Evolutionary conservation across 2,329 filamentous ascomycete species (phyloP).

Genomic region (Lizonia empirigonia): DNA sequence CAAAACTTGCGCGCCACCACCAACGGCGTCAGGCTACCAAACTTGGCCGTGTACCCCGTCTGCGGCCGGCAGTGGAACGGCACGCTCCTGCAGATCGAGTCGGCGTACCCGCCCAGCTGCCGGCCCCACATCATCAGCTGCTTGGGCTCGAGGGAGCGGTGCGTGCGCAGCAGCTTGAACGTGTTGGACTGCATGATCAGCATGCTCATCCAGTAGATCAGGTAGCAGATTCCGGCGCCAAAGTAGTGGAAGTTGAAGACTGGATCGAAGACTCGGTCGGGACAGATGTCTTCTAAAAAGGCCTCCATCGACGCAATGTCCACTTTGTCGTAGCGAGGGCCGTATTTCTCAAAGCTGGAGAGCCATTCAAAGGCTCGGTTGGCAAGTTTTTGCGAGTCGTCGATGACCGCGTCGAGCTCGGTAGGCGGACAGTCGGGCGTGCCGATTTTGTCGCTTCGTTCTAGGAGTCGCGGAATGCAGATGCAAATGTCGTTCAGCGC

Average conservation of each 20-base stretch:
- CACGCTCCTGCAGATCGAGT: slow-evolving; percentile 41
- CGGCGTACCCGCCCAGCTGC: slow-evolving; percentile 39
- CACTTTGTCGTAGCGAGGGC: slow-evolving; percentile 38
- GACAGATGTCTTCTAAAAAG: slow-evolving; percentile 33
- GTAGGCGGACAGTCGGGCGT: neutral
- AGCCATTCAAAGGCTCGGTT: slow-evolving; percentile 39
- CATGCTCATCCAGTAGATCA: slow-evolving; percentile 47
- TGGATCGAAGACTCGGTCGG: slow-evolving; percentile 35
- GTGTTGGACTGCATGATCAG: slow-evolving; percentile 44
- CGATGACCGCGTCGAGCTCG: slow-evolving; percentile 33
- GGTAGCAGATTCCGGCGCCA: slow-evolving; percentile 41
- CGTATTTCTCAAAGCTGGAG: slow-evolving; percentile 36
- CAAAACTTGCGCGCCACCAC: slow-evolving; percentile 45
- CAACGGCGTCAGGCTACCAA: slow-evolving; percentile 43
- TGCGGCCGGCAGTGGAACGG: slow-evolving; percentile 38
- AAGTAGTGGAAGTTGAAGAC: slow-evolving; percentile 43
- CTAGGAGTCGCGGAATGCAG: slow-evolving; percentile 42
- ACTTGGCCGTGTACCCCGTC: slow-evolving; percentile 41
- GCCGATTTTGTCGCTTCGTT: slow-evolving; percentile 33
- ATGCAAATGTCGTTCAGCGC: slow-evolving; percentile 43
- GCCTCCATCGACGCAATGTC: slow-evolving; percentile 30
- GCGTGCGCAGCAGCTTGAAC: slow-evolving; percentile 36
- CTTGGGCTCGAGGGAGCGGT: slow-evolving; percentile 32
- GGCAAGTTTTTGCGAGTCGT: slow-evolving; percentile 34
- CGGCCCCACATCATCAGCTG: slow-evolving; percentile 41